These are phyloP conservation scores for Acanthamoeba quina DNA, from an alignment of 208 protist species.

Conservation along the genomic window DNA sequence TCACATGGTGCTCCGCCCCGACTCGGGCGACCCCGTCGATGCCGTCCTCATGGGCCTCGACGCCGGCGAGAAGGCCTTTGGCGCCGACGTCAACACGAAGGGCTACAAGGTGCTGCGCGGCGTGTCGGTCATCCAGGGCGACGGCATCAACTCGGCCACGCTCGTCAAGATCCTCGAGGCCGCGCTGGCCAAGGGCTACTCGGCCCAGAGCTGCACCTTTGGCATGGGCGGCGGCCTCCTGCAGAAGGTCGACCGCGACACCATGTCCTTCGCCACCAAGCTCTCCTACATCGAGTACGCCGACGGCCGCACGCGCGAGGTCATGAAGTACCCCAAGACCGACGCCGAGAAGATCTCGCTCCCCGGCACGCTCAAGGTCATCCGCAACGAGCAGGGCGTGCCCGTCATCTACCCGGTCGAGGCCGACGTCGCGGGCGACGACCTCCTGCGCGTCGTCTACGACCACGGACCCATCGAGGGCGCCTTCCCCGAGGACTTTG, in stretches of 20 bases:
- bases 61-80: slow-evolving; percentile 80
- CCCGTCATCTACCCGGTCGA: slow-evolving; percentile 72
- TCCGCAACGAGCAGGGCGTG: slow-evolving; percentile 47
- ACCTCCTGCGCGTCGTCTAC: slow-evolving; percentile 76
- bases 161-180: slow-evolving; percentile 71
- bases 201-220: slow-evolving; percentile 77
- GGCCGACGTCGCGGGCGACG: slow-evolving; percentile 15
- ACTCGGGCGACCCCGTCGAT: slow-evolving; percentile 77
- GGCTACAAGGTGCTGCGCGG: slow-evolving; percentile 77
- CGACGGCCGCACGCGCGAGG: slow-evolving; percentile 71
- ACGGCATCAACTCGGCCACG: slow-evolving; percentile 76
- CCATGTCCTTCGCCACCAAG: slow-evolving; percentile 80
- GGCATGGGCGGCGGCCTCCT: slow-evolving; percentile 78
- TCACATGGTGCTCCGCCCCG: slow-evolving; percentile 78
- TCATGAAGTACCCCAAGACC: slow-evolving; percentile 82
- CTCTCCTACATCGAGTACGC: slow-evolving; percentile 77
- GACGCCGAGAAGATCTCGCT: slow-evolving; percentile 77
- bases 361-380: slow-evolving; percentile 69
- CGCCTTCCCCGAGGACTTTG: slow-evolving; percentile 68
- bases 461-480: slow-evolving; percentile 68
- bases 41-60: slow-evolving; percentile 70
- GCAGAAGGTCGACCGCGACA: slow-evolving; percentile 83
- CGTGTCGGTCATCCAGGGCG: slow-evolving; percentile 79
- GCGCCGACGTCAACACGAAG: slow-evolving; percentile 69
- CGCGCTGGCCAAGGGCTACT: slow-evolving; percentile 57